Evolutionary conservation across 345 rosid genomes (phyloP), one percentile per base, ranked within the genome.

Genomic region (Viola odorata): DNA sequence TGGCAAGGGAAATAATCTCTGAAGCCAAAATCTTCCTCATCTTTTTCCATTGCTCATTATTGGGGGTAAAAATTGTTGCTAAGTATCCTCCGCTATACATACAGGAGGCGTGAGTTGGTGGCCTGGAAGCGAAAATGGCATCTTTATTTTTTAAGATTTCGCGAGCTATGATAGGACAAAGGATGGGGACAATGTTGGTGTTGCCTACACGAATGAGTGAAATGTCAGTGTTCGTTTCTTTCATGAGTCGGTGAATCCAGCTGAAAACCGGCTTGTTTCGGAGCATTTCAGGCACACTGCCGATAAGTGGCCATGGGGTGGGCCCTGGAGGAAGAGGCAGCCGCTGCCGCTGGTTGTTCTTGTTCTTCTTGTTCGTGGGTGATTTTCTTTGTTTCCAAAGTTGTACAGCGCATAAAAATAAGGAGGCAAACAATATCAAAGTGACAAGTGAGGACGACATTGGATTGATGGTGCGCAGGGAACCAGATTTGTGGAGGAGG

Each of bases 31-130:
- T 69, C 59, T 55, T 75, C 67, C 60, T 82, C 84, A 73, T 80
- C 57, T 80, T 80, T 71, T 78, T 78, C 81, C 81, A 83, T 1
- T 80, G 83, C 3, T 78, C 81, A 4, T 77, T 78, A 14, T 55
- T 47, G 0, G 84, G 87, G 0, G 65, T 50, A 3, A 71, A 13
- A 12, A 23, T 57, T 0, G 78, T 67, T 53, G 17, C 39, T n/a
- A 8, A 7, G 45, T 61, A 61, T 10, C 55, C 64, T 3, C 54
- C 54, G 8, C 45, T 48, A 8, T 37, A 4, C n/a, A 4, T 2
- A 8, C 49, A 37, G 8, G 64, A 15, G 15, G 45, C 16, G 7
- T 41, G 6, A 3, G 7, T 38, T 40, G 4, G 9, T n/a, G 64
- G 64, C 36, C 64, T 61, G 12, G n/a, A 6, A 32, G 64, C 5